Evolutionary conservation across 2,329 filamentous ascomycete species (phyloP).

Genomic region (Alternaria ventricosa): DNA sequence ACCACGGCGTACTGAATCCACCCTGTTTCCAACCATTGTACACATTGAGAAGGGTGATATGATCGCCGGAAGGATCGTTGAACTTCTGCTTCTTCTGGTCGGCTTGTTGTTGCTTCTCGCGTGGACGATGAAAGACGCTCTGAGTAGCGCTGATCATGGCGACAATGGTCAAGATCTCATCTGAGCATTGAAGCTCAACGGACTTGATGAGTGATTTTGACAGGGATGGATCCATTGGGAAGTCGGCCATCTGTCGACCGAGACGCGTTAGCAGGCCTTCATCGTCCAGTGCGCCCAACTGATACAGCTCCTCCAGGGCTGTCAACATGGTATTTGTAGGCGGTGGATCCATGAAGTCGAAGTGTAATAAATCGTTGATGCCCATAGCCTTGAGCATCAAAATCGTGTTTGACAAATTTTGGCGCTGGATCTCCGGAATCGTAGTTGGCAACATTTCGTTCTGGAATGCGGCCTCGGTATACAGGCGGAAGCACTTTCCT

Average conservation of each 20-base stretch:
- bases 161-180: conserved; percentile 93
- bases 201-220: conserved; percentile 90
- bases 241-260: conserved; percentile 97
- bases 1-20: conserved; percentile 86
- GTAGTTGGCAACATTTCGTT: conserved; percentile 96
- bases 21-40: conserved; percentile 96
- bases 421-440: conserved; percentile 94
- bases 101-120: conserved; percentile 95
- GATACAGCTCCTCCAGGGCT: conserved; percentile 93
- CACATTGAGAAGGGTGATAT: conserved; percentile 92
- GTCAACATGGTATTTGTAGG: conserved; percentile 98
- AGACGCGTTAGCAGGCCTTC: conserved; percentile 91
- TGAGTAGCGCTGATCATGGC: conserved; percentile 71
- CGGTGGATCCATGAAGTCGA: conserved; percentile 99
- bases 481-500: conserved; percentile 87
- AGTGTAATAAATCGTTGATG: conserved; percentile 95
- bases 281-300: conserved; percentile 88
- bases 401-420: conserved; percentile 91
- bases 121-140: conserved; percentile 91
- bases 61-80: conserved; percentile 92
- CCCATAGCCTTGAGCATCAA: conserved; percentile 99
- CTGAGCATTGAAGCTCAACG: conserved; percentile 85
- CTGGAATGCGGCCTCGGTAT: conserved; percentile 94
- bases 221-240: conserved; percentile 93
- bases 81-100: conserved; percentile 99